These are phyloP conservation scores for Saccharomycopsis babjevae DNA, from an alignment of 805 yeast species.

Conservation along the genomic window DNA sequence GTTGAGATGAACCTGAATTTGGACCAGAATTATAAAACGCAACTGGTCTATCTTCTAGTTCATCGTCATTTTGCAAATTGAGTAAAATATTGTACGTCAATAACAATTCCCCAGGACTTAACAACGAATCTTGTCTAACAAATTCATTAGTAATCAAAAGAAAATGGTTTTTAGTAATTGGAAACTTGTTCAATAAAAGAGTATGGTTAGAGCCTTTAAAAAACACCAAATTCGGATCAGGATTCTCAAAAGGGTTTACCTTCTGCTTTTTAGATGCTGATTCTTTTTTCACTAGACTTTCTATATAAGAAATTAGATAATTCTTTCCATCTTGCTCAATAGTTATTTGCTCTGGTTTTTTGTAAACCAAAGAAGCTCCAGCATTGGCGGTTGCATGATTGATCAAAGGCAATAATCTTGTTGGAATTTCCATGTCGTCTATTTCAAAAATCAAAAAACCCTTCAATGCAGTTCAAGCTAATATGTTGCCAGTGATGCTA, in stretches of 20 bases:
- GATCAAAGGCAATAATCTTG: slow-evolving; percentile 4
- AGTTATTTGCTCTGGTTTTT: slow-evolving; percentile 6
- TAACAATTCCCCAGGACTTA: slow-evolving; percentile 59
- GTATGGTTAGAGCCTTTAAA: slow-evolving; percentile 41
- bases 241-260: slow-evolving; percentile 67
- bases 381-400: slow-evolving; percentile 7
- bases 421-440: slow-evolving; percentile 8
- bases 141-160: slow-evolving; percentile 69
- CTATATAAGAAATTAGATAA: slow-evolving; percentile 19
- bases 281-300: slow-evolving; percentile 24
- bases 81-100: slow-evolving; percentile 47
- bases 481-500: too few relatives aligned
- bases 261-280: slow-evolving; percentile 29
- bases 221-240: slow-evolving; percentile 67
- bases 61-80: slow-evolving; percentile 30
- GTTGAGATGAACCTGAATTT: slow-evolving; percentile 87
- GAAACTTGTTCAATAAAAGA: slow-evolving; percentile 76
- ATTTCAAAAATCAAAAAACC: neutral
- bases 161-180: slow-evolving; percentile 71
- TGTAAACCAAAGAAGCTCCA: slow-evolving; percentile 2
- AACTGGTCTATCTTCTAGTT: slow-evolving; percentile 38
- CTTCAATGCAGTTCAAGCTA: too few relatives aligned
- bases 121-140: slow-evolving; percentile 60
- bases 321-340: slow-evolving; percentile 7
- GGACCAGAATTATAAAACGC: slow-evolving; percentile 87